These are phyloP conservation scores for Cyberlindnera petersonii DNA, from an alignment of 805 yeast species.

Conservation along the genomic window DNA sequence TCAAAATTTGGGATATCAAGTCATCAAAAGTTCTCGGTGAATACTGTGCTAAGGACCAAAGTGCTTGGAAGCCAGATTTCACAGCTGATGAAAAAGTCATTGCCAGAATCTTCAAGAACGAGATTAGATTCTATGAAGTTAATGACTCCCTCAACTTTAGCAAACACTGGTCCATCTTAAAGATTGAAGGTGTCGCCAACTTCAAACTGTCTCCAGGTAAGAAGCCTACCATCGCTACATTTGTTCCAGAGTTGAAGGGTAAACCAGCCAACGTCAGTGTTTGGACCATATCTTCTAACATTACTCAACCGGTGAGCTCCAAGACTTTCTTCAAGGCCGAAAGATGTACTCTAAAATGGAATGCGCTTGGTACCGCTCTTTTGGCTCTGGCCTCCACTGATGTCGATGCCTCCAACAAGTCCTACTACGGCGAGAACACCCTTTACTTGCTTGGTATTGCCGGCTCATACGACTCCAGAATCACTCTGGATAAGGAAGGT, in stretches of 20 bases:
- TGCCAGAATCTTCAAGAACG: constrained; percentile 57
- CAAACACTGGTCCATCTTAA: constrained; percentile 57
- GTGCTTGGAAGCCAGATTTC: constrained; percentile 91
- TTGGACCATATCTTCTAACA: constrained; percentile 61
- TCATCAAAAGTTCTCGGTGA: constrained; percentile 48
- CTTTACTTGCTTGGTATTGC: constrained; percentile 87
- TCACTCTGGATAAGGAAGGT: constrained; percentile 84
- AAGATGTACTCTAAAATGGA: constrained; percentile 89
- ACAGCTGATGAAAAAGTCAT: constrained; percentile 73
- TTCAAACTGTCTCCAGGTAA: constrained; percentile 82
- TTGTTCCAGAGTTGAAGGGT: constrained; percentile 81
- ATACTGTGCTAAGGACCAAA: constrained; percentile 77
- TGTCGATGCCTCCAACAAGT: constrained; percentile 88
- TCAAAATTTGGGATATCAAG: constrained; percentile 64
- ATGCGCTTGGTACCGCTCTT: constrained; percentile 87
- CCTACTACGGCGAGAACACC: constrained; percentile 95
- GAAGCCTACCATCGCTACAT: constrained; percentile 85
- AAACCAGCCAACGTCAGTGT: constrained; percentile 87
- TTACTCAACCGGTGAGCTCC: constrained; percentile 67
- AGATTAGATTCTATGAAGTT: constrained; percentile 66
- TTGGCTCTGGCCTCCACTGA: constrained; percentile 93
- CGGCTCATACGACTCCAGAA: constrained; percentile 86
- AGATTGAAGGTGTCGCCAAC: constrained; percentile 50
- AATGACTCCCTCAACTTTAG: constrained; percentile 37
- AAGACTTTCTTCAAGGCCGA: constrained; percentile 96